Percentiles rank a stretch among this genome's conserved stretches.
Evolutionary conservation across 306 rosid species (phyloP).

Genomic region (Cicer judaicum): DNA sequence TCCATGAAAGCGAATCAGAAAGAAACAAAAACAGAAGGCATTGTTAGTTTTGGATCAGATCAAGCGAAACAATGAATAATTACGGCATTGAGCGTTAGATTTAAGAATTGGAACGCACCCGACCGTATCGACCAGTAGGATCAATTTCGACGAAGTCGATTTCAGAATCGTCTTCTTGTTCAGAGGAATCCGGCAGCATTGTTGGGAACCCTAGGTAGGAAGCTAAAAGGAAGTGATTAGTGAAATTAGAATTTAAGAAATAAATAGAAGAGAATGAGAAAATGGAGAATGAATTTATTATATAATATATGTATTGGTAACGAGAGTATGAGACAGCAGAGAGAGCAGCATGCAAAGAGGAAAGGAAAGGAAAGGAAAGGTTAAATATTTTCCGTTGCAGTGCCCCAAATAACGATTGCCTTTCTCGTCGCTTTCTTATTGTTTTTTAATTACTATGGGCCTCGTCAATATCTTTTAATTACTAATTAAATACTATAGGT

Average conservation of each 20-base stretch:
- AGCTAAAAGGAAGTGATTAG: slow-evolving; percentile 1
- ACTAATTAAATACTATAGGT: too few species aligned
- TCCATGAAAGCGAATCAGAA: slow-evolving; percentile 26
- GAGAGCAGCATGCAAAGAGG: too few species aligned
- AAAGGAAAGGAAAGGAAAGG: not conserved
- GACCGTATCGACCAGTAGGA: slow-evolving; percentile 89
- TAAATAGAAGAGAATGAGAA: not conserved
- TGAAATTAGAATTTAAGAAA: not conserved
- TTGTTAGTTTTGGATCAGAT: slow-evolving; percentile 34
- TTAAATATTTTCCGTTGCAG: slow-evolving; percentile 4
- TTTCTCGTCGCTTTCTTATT: slow-evolving; percentile 15
- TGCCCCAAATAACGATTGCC: slow-evolving; percentile 17
- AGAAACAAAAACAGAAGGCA: slow-evolving; percentile 26
- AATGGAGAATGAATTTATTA: not conserved
- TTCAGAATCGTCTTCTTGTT: slow-evolving; percentile 73
- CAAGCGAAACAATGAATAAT: not conserved
- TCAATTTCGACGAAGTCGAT: slow-evolving; percentile 83
- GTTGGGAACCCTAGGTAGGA: slow-evolving; percentile 38
- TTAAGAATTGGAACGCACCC: slow-evolving; percentile 60
- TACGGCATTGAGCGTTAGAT: not conserved
- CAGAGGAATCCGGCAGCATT: slow-evolving; percentile 77
- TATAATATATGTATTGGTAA: not conserved
- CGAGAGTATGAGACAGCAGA: too few species aligned
- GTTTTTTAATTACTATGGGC: too few species aligned
- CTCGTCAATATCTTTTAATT: too few species aligned